phyloP scores from a whole-genome alignment of 352 stramenopile species.

The Globisporangium irregulare region DNA sequence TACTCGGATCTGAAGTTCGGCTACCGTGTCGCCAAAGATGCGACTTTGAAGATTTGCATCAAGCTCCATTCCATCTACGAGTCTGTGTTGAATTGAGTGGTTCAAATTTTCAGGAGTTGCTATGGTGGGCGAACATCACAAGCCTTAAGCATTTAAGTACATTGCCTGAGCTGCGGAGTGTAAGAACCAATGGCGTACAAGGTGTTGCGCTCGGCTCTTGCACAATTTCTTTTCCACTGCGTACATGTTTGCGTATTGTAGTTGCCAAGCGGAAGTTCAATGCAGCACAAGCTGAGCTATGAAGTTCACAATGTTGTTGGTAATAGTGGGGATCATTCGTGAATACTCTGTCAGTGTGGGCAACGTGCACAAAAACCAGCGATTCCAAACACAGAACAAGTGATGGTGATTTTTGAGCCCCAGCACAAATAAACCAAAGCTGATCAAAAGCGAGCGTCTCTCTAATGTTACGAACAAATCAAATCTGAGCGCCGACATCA shows the following conservation, averaged over 20 bases:
- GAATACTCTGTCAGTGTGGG: too few relatives aligned
- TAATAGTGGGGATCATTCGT: not conserved
- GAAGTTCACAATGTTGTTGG: not conserved
- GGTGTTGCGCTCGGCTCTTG: not conserved
- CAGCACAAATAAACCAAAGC: too few relatives aligned
- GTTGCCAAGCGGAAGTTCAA: not conserved
- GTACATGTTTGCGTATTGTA: not conserved
- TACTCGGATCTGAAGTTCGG: not conserved
- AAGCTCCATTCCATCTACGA: not conserved
- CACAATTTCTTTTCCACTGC: not conserved
- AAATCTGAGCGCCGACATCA: too few relatives aligned
- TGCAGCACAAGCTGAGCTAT: not conserved
- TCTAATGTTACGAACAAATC: too few relatives aligned
- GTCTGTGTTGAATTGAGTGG: not conserved
- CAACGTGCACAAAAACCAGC: too few relatives aligned
- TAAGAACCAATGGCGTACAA: not conserved
- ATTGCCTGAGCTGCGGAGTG: not conserved
- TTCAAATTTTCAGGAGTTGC: not conserved
- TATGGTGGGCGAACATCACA: not conserved
- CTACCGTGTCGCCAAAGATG: not conserved
- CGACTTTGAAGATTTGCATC: not conserved
- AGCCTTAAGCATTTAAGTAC: not conserved
- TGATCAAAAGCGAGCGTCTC: too few relatives aligned
- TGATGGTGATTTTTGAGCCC: too few relatives aligned
- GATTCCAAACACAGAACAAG: too few relatives aligned